A percentile compares a stretch with the other conserved stretches of the same genome.
Evolutionary conservation across 1,139 yeast genomes (phyloP).

Genomic region (Meyerozyma sp.): DNA sequence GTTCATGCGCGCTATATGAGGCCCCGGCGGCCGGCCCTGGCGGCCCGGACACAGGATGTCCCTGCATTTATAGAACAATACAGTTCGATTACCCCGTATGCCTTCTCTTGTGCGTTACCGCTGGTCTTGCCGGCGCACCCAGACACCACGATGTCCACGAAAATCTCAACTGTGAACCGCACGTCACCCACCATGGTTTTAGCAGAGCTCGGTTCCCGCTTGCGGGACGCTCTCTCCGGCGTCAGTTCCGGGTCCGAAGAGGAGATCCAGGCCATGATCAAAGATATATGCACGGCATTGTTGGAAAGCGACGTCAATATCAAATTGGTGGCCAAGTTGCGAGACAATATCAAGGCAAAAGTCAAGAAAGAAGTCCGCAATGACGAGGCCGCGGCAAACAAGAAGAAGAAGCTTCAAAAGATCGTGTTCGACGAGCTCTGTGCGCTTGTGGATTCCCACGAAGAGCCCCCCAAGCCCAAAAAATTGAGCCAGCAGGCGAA

Average conservation of each 20-base stretch:
- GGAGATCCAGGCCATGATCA: slow-evolving; percentile 54
- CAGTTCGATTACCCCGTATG: not conserved
- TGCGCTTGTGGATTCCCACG: slow-evolving; percentile 66
- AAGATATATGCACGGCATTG: slow-evolving; percentile 85
- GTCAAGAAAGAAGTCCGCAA: slow-evolving; percentile 44
- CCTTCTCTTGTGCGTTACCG: not conserved
- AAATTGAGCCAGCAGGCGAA: slow-evolving; percentile 33
- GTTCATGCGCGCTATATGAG: slow-evolving; percentile 6
- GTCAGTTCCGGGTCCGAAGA: slow-evolving; percentile 39
- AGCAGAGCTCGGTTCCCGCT: slow-evolving; percentile 88
- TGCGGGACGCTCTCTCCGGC: slow-evolving; percentile 66
- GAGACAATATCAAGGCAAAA: slow-evolving; percentile 65
- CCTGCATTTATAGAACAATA: not conserved
- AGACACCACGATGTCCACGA: not conserved
- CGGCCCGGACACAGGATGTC: slow-evolving; percentile 1
- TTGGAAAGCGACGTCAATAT: slow-evolving; percentile 91
- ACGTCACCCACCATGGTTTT: slow-evolving; percentile 59
- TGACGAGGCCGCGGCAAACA: slow-evolving; percentile 52
- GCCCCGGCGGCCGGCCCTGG: slow-evolving; percentile 1
- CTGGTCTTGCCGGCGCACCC: not conserved
- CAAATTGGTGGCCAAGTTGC: slow-evolving; percentile 67
- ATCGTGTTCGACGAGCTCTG: slow-evolving; percentile 92
- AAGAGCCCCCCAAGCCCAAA: slow-evolving; percentile 78
- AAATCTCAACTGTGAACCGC: not conserved
- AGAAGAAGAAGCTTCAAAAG: slow-evolving; percentile 79